Evolutionary conservation across 1,284 basidiomycete species (phyloP), one percentile per base, ranked within the genome.

Genomic region (Marasmius fiardii): DNA sequence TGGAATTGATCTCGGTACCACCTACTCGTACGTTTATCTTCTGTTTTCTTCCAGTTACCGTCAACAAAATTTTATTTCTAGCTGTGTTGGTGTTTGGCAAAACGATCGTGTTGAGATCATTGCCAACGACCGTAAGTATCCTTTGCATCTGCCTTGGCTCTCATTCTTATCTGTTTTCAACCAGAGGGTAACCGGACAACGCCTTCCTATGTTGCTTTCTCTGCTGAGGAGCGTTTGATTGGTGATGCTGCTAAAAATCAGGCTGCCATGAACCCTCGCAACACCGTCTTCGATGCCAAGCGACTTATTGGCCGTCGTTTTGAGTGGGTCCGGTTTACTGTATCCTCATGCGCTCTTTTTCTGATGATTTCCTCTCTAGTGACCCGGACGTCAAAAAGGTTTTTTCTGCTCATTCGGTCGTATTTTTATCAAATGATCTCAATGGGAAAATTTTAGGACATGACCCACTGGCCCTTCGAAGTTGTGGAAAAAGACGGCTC

Each of bases 231-330:
- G 85, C 95, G 96, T 82, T 80, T 99, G 73, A 98, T 98, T 70
- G 96, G 95, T 74, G 96, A 98, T 85, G 94, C 94, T 66, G 96
- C 95, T 64, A 98, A 98, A 83, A 98, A 98, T 78, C 89, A 94
- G 81, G 87, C 90, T 65, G 93, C 95, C 70, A 95, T 95, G 93
- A 95, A 95, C 83, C 93, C 93, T 62, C 82, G 81, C 69, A 95
- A 96, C 83, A 97, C 95, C 64, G 92, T 96, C 72, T 96, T 96
- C 74, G 93, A 96, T 73, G 93, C 93, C 62, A 95, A 95, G 82
- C 95, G 95, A 76, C 88, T 98, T 67, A 98, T 98, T 70, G 95
- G 95, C 71, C 92, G 95, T 66, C 86, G 93, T 69, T 98, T 88
- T 71, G 95, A 96, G 90, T 92, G 66, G 67, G 88, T 76, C 24